Conservation (phyloP, 169 alveolate species). For the Haemoproteus tartakovskyi region DNA sequence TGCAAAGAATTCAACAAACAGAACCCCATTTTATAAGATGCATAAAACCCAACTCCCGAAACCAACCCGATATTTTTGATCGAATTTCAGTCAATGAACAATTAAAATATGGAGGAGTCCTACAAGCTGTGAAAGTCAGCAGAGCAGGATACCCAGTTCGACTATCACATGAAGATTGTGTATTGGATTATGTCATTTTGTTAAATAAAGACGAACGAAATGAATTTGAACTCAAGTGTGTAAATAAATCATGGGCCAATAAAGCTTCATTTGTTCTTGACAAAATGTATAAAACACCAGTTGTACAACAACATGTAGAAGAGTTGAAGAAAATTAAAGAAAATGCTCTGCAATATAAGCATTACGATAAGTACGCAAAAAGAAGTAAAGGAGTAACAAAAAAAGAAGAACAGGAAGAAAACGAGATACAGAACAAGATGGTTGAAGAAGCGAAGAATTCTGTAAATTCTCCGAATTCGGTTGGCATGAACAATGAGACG, state of each 20-base stretch:
- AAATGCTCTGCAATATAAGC: too few species aligned
- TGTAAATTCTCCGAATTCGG: too few species aligned
- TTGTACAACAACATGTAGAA: too few species aligned
- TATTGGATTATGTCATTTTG: slow-evolving; percentile 80
- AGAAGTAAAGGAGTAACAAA: too few species aligned
- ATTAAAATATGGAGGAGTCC: slow-evolving; percentile 88
- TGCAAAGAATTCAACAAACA: slow-evolving; percentile 85
- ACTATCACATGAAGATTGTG: slow-evolving; percentile 84
- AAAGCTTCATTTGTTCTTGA: slow-evolving; percentile 12
- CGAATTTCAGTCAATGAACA: slow-evolving; percentile 88
- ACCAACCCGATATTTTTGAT: slow-evolving; percentile 87
- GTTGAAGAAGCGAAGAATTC: too few species aligned
- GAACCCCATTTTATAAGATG: slow-evolving; percentile 94
- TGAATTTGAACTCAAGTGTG: neutral
- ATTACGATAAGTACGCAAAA: too few species aligned
- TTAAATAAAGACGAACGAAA: slow-evolving; percentile 56
- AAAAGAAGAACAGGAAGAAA: too few species aligned
- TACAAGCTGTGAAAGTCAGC: slow-evolving; percentile 91
- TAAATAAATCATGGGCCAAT: slow-evolving; percentile 20
- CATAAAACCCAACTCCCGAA: slow-evolving; percentile 89
- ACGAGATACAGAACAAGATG: too few species aligned
- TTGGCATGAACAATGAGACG: neutral
- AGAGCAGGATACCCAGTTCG: slow-evolving; percentile 95
- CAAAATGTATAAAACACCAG: neutral
- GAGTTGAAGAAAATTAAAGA: too few species aligned